These are phyloP conservation scores for Medicago ruthenica DNA, from an alignment of 306 rosid genomes.

Conservation along the genomic window DNA sequence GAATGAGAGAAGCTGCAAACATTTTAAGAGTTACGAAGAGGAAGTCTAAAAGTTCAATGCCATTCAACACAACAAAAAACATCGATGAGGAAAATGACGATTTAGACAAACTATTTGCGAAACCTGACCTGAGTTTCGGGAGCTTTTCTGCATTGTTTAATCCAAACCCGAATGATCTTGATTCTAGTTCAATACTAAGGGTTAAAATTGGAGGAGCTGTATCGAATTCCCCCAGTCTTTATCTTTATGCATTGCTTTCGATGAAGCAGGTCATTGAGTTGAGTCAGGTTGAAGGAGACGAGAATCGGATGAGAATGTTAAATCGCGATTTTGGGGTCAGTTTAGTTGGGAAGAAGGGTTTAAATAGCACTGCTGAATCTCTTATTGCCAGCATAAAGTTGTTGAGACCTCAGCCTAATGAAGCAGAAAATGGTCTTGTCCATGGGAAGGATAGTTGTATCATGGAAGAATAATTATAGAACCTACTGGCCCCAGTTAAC, in stretches of 20 bases:
- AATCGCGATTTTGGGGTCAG: conserved; percentile 58
- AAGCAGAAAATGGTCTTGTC: conserved; percentile 38
- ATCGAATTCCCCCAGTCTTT: conserved; percentile 41
- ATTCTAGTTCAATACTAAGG: conserved; percentile 65
- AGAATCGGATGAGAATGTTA: conserved; percentile 61
- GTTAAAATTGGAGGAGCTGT: conserved; percentile 61
- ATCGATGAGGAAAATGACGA: conserved; percentile 48
- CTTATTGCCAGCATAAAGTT: conserved; percentile 57
- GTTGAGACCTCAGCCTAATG: conserved; percentile 50
- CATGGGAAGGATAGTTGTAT: conserved; percentile 23
- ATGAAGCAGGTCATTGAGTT: conserved; percentile 62
- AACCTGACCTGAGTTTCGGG: conserved; percentile 71
- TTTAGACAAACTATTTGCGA: conserved; percentile 57
- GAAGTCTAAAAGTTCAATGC: conserved; percentile 37
- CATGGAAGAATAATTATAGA: conserved; percentile 38
- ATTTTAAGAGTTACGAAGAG: conserved; percentile 73
- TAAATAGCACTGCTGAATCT: conserved; percentile 59
- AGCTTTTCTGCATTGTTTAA: conserved; percentile 72
- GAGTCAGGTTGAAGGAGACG: conserved; percentile 66
- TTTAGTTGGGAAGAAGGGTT: conserved; percentile 79
- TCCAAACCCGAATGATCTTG: conserved; percentile 57
- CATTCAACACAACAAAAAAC: conserved; percentile 41
- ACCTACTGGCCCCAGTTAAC: conserved; percentile 7
- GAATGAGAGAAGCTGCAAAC: conserved; percentile 97
- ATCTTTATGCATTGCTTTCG: conserved; percentile 63